Percentiles rank a stretch among this genome's conserved stretches.
Conservation (phyloP, 805 yeast species). For the Komagataella ulmi region DNA sequence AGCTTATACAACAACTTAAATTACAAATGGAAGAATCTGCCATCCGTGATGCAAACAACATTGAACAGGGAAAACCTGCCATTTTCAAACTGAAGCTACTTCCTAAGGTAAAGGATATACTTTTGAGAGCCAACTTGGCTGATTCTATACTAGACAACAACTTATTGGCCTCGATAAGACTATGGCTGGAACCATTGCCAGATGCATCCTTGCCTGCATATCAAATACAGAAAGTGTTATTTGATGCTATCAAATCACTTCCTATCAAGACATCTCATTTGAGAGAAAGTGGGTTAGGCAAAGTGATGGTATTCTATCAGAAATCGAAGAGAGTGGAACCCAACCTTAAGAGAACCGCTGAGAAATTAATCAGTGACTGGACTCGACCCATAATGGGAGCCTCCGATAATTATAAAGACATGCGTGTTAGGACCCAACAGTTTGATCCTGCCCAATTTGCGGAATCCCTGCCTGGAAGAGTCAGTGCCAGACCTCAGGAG, state of each 20-base stretch:
- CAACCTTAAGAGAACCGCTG: conserved; percentile 75
- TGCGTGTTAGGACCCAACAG: conserved; percentile 52
- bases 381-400: conserved; percentile 96
- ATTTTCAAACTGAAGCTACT: conserved; percentile 67
- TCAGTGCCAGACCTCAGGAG: conserved; percentile 14
- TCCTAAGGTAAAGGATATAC: conserved; percentile 62
- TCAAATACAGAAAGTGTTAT: conserved; percentile 84
- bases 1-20: conserved; percentile 65
- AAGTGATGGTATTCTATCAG: conserved; percentile 87
- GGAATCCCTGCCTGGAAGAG: conserved; percentile 23
- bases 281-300: conserved; percentile 89
- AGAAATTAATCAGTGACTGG: conserved; percentile 91
- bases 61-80: conserved; percentile 54
- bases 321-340: conserved; percentile 84
- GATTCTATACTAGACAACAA: conserved; percentile 92
- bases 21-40: conserved; percentile 87
- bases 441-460: conserved; percentile 49
- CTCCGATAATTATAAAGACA: conserved; percentile 87
- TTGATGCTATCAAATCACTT: conserved; percentile 55
- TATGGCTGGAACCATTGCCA: conserved; percentile 97
- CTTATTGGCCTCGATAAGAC: conserved; percentile 80
- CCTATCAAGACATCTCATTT: conserved; percentile 95
- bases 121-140: conserved; percentile 74
- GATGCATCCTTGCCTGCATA: conserved; percentile 97
- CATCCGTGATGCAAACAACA: conserved; percentile 47